phyloP scores from a whole-genome alignment of 2,329 filamentous ascomycete genomes.

The Ophiostoma sp. region DNA sequence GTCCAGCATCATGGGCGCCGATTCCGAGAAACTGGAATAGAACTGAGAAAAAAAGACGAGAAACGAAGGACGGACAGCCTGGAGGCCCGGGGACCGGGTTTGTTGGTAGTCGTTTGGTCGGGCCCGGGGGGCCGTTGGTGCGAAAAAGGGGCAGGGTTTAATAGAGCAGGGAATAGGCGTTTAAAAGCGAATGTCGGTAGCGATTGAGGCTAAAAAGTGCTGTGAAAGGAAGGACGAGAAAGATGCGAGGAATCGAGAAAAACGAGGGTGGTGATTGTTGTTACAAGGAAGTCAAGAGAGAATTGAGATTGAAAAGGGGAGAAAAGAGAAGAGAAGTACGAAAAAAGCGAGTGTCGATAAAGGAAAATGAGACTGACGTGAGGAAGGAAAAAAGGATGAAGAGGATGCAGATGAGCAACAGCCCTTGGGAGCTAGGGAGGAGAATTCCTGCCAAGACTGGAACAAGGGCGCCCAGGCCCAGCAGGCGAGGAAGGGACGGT shows the following conservation, averaged over 20 bases:
- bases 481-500: not conserved
- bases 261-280: constrained; percentile 2
- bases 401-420: not conserved
- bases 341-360: not conserved
- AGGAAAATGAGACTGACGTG: constrained; percentile 3
- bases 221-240: not conserved
- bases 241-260: not conserved
- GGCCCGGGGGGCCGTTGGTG: not conserved
- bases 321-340: not conserved
- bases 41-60: not conserved
- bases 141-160: not conserved
- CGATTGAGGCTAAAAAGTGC: not conserved
- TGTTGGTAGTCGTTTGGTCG: not conserved
- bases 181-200: not conserved
- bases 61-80: not conserved
- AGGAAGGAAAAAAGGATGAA: not conserved
- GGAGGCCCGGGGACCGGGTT: not conserved
- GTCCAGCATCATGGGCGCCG: constrained; percentile 32
- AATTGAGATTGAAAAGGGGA: not conserved
- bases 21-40: not conserved
- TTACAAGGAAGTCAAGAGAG: not conserved
- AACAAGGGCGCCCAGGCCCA: not conserved
- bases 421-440: not conserved
- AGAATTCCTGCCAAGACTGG: constrained; percentile 2
- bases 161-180: not conserved